Base-by-base conservation (phyloP, 1,139 yeast genomes). In the Hemisphaericaspora lyxosophila region DNA sequence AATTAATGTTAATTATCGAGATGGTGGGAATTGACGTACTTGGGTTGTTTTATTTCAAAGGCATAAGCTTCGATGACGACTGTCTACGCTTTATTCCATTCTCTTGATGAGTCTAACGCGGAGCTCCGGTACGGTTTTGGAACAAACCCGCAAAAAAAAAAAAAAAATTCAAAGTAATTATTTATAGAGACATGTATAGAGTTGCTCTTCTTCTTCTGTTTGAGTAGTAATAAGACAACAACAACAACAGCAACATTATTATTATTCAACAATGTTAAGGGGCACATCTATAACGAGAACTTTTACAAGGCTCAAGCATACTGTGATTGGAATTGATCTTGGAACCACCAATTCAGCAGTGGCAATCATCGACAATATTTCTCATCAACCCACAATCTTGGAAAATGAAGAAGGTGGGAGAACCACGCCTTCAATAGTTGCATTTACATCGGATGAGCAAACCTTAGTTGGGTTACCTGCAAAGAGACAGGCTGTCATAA, bases 301-400 rank as follows among this genome's bases (percentile, higher is more conserved):
- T 2, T 15, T 16, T 12, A 5, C 17, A 33, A 41, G 52, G 26
- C 40, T 31, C 29, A 44, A 44, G 9, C 66, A 59, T 32, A 47
- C 57, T 7, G 88, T 84, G 3, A 75, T 85, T 36, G 94, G 94
- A 31, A 83, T 85, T 43, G 94, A 85, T 55, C 60, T 85, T 34
- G 94, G 94, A 11, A 85, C 94, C 4, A 85, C 94, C 11, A 85
- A 85, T 51, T 83, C 90, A 11, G 92, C 92, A 0, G 92, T 83
- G 7, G 92, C 92, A 0, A 63, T 81, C 31, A 77, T 81, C 47
- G 70, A 73, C 44, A 75, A 78, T 1, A 11, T 40, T 4, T 60
- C 62, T 7, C 59, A 66, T 26, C 60, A 59, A 26, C 75, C 85
- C 9, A 60, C 60, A 44, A 82, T 84, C 29, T 63, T 85, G 28